Evolutionary conservation across 2,329 filamentous ascomycete genomes (phyloP), one percentile per base, ranked within the genome.

Genomic region (Sarocladium brachiariae): DNA sequence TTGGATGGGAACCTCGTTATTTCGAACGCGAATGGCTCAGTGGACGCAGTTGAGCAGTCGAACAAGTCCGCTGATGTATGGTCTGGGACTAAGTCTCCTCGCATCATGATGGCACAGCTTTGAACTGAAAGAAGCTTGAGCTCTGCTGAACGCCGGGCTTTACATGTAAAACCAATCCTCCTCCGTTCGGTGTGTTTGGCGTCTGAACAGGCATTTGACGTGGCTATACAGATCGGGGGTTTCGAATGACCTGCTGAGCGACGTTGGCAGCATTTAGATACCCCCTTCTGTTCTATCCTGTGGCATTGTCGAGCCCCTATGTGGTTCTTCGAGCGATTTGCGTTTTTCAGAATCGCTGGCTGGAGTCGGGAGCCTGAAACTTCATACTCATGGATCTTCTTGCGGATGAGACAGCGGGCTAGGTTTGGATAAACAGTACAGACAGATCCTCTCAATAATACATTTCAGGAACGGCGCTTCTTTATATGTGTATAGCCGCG

Each of bases 341-440:
- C n/a, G n/a, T n/a, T n/a, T n/a, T n/a, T n/a, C n/a, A n/a, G n/a
- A n/a, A n/a, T n/a, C n/a, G n/a, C n/a, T n/a, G n/a, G n/a, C n/a
- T n/a, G n/a, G n/a, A n/a, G n/a, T n/a, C n/a, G n/a, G n/a, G n/a
- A n/a, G n/a, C n/a, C n/a, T n/a, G n/a, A n/a, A 19, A 16, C 37
- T 39, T 14, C 14, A 19, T 11, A 23, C 9, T 5, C 16, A 23
- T 4, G 16, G 37, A 7, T 8, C 16, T 25, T 11, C 9, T 25
- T 25, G 21, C 10, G 39, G 10, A 14, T n/a, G 35, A 21, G 16
- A 19, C 13, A 39, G 23, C 7, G 16, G 7, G 39, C 11, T 6
- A 19, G 11, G n/a, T n/a, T 23, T 43, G 39, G 39, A n/a, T 25
- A 43, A 16, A 43, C 39, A 43, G 39, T 21, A 43, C 39, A 43